phyloP scores from a whole-genome alignment of 2,329 filamentous ascomycete genomes.

The Xylariaceae sp. region DNA sequence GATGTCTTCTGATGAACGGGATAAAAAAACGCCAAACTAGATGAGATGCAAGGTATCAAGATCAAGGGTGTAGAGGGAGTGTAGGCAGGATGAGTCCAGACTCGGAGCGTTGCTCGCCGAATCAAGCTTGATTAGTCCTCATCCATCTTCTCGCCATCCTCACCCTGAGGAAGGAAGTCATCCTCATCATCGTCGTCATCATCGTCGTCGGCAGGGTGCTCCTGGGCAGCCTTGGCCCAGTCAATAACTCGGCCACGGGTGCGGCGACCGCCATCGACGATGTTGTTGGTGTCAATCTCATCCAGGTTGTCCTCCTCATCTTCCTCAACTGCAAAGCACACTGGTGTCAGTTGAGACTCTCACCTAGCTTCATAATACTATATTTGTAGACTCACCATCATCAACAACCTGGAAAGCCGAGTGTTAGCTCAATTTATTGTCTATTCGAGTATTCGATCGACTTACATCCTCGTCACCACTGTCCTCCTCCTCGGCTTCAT shows the following conservation, averaged over 20 bases:
- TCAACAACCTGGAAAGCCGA: slow-evolving; percentile 19
- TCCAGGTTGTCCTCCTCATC: slow-evolving; percentile 78
- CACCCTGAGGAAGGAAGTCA: slow-evolving; percentile 54
- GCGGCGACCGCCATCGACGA: slow-evolving; percentile 70
- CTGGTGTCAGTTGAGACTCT: slow-evolving; percentile 8
- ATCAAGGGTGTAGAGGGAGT: background rate
- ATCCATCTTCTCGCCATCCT: slow-evolving; percentile 68
- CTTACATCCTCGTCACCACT: slow-evolving; percentile 54
- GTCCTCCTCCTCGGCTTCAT: slow-evolving; percentile 70
- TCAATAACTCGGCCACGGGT: slow-evolving; percentile 91
- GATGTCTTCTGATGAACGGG: slow-evolving; percentile 1
- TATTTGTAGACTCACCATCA: slow-evolving; percentile 23
- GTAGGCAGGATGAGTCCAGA: background rate
- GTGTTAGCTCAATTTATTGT: slow-evolving; percentile 19
- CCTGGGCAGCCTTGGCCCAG: slow-evolving; percentile 82
- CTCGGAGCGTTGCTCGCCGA: background rate
- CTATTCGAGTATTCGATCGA: slow-evolving; percentile 20
- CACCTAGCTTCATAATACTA: slow-evolving; percentile 2
- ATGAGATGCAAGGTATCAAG: background rate
- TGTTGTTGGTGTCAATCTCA: slow-evolving; percentile 87
- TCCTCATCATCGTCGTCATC: slow-evolving; percentile 70
- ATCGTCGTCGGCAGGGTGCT: slow-evolving; percentile 68
- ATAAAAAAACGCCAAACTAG: background rate
- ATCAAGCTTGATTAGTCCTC: slow-evolving; percentile 36
- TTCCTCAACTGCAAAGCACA: slow-evolving; percentile 46